Conservation (phyloP, 2,329 filamentous ascomycete species). For the Pseudogymnoascus sp. region DNA sequence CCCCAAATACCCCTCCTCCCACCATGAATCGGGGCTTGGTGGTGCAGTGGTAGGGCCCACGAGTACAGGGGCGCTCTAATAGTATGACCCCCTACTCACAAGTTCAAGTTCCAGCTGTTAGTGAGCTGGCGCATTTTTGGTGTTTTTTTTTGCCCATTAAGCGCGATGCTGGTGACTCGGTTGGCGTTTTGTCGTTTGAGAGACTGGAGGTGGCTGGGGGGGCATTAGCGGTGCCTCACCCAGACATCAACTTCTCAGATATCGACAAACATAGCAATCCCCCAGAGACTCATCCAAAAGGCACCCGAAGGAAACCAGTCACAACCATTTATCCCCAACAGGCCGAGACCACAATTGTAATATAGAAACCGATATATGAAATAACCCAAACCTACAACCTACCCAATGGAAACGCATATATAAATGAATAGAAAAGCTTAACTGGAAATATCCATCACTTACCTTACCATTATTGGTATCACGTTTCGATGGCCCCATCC, state of each 20-base stretch:
- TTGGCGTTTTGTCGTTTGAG: neutral
- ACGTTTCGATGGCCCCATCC: neutral
- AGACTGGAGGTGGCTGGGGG: neutral
- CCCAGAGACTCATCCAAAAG: neutral
- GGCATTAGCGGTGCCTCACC: no score
- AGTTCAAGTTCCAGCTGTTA: neutral
- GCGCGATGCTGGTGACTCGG: neutral
- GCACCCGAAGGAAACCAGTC: neutral
- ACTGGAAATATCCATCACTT: neutral
- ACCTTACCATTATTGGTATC: neutral
- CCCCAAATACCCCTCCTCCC: neutral
- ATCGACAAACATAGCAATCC: neutral
- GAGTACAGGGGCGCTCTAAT: neutral
- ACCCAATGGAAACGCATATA: neutral
- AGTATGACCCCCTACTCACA: neutral
- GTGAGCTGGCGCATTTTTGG: neutral
- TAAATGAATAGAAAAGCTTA: neutral
- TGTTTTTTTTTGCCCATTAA: neutral
- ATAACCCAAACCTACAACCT: neutral
- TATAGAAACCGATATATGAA: neutral
- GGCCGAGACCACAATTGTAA: neutral
- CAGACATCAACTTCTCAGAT: no score
- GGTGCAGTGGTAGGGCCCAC: neutral
- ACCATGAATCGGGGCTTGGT: neutral
- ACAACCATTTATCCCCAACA: neutral